phyloP scores from a whole-genome alignment of 2,329 filamentous ascomycete genomes.

The Fusarium avenaceum region DNA sequence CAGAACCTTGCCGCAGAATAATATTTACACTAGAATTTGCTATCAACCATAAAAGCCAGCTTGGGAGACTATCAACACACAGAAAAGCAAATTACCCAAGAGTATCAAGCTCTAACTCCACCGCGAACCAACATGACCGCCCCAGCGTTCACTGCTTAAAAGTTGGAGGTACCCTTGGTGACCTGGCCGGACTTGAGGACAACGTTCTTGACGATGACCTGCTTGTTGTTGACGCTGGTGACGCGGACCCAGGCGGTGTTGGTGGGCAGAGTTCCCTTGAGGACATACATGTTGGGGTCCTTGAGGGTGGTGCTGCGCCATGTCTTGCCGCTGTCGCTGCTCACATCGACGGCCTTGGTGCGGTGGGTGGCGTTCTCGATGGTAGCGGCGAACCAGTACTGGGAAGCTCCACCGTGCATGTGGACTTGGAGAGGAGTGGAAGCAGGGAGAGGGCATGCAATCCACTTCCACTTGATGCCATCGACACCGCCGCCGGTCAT shows the following conservation, averaged over 20 bases:
- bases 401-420: conserved; percentile 28
- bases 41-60: conserved; percentile 9
- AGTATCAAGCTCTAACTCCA: not conserved
- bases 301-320: conserved; percentile 8
- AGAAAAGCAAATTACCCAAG: not conserved
- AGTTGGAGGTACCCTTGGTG: conserved; percentile 23
- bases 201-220: conserved; percentile 23
- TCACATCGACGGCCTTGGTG: conserved; percentile 24
- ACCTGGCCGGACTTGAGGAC: conserved; percentile 19
- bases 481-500: conserved; percentile 17
- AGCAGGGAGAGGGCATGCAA: conserved; percentile 14
- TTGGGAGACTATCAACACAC: not conserved
- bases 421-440: conserved; percentile 15
- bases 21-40: conserved; percentile 27
- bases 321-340: conserved; percentile 24
- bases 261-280: conserved; percentile 19
- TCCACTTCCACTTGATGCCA: conserved; percentile 33
- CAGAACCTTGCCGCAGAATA: not conserved
- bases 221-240: conserved; percentile 26
- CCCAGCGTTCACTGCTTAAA: not conserved
- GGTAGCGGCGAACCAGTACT: conserved; percentile 30
- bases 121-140: not conserved
- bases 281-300: conserved; percentile 25
- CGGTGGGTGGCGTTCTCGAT: conserved; percentile 25
- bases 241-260: conserved; percentile 23